Base-by-base conservation (phyloP, 495 filamentous ascomycete species). In the Aspergillus egyptiacus region DNA sequence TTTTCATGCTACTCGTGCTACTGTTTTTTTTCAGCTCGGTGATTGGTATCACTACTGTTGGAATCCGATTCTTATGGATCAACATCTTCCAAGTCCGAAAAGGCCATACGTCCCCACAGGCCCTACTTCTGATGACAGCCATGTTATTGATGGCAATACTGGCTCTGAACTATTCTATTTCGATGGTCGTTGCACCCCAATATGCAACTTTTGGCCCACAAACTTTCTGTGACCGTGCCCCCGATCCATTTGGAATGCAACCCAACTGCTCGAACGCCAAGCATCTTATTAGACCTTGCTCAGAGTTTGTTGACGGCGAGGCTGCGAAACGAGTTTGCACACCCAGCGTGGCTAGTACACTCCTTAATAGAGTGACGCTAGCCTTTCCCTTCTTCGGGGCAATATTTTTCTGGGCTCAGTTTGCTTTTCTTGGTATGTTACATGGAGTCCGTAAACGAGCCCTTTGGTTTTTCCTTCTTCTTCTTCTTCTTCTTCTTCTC, bases 311-410 rank as follows among this genome's bases (percentile, higher is more conserved):
- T 6, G 69, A 78, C 7, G 77, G 67, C 47, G 63, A 74, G n/a
- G 69, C 71, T 24, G 84, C 86, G 9, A 76, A 77, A 39, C 74
- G 79, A 50, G 82, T 95, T 10, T 98, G 93, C 72, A 97, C 89
- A 13, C 89, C 93, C 0, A 91, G 79, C 36, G 83, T 97, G 37
- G 84, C 85, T 56, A 90, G 85, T 47, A 96, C 87, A 0, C 95
- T 98, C 69, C 71, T 97, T 45, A 96, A 98, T 62, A 82, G 90
- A 24, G 77, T 96, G 30, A 94, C 87, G n/a, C 71, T 97, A 51
- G 93, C 91, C 67, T 98, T 89, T 74, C 91, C 94, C 13, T 86
- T 95, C 60, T 95, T 98, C 66, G 93, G 93, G n/a, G 85, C 80
- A 27, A 73, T 97, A 10, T 78, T 85, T 50, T 98, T 97, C 69